Base-by-base conservation (phyloP, 352 stramenopile species). In the Elongisporangium prolatum region DNA sequence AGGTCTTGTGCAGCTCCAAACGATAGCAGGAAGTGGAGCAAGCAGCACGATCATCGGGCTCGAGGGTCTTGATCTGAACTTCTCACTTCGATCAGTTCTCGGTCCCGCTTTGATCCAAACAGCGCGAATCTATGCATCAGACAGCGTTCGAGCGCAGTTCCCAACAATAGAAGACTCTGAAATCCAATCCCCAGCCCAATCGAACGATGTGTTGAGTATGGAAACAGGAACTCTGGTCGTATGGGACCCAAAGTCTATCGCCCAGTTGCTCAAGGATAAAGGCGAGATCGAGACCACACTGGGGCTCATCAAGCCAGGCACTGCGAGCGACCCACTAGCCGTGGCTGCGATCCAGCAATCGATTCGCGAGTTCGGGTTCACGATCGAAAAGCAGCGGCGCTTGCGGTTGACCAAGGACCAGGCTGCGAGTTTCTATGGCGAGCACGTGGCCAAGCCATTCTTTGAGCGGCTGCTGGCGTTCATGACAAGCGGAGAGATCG, bases 401-500 rank as follows among this genome's bases (percentile, higher is more conserved):
- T 50, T 86, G 11, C 40, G 38, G 13, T 72, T 88, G 50, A 74
- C 66, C 22, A 58, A 63, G 0, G 76, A 77, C 0, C 74, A 91
- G 59, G 81, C 81, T 13, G 66, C 54, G 2, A 63, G 57, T 3
- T 91, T 91, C 59, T 91, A 91, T 57, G 69, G 58, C 28, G 81
- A 91, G 59, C 81, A 89, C 60, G 63, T 59, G 13, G 73, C 72
- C 21, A 91, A 91, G 44, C 17, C 54, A 8, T 91, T 91, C 59
- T 89, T 87, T 21, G 63, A 76, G 40, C 71, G 66, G 2, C 56
- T 91, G 53, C 20, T 88, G 38, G 51, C 37, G 9, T 91, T 86
- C 59, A 91, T 91, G 81, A 88, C 78, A n/a, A 88, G 76, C 40
- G 81, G 77, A 1, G 67, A 82, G 48, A 74, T 89, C 44, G 65